Evolutionary conservation across 257 asterid genomes (phyloP), one percentile per base, ranked within the genome.

Genomic region (Misopates orontium): DNA sequence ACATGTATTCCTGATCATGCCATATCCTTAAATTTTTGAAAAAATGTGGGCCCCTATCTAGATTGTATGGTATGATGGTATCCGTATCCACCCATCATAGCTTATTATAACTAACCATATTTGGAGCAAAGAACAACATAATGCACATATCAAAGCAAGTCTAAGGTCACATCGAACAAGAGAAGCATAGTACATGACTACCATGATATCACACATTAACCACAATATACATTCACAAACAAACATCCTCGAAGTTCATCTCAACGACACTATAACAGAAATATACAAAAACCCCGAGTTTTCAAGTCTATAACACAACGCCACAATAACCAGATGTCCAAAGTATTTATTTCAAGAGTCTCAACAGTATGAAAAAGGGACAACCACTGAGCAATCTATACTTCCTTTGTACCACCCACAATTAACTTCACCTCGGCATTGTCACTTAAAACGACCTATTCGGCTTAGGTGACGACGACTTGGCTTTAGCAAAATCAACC

Each of bases 401-500:
- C 56, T 60, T 50, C 19, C 53, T 40, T n/a, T 60, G 70, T 66
- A 76, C 76, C 80, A 70, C 74, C 80, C 73, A 68, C 56, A 56
- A 74, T 6, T 19, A 63, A 42, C 62, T 59, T 47, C 62, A 52
- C 68, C 7, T 53, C 68, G 56, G 58, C 44, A 24, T 67, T 51
- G 51, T 36, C 54, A 18, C 74, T 82, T 60, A 87, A 75, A 73
- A 78, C 5, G 96, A 85, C 68, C 94, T 82, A 49, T 89, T 84
- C 4, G 92, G 80, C 75, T 90, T 90, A 21, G 98, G 87, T 2
- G 98, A 85, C 2, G 95, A 86, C 16, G 97, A 84, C 86, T 93
- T 93, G 81, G 99, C 75, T 76, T 83, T 93, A 4, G 97, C 97
- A 64, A 90, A 93, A 80, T 93, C 97, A 8, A 90, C 87, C 80